Conservation (phyloP, 1,139 yeast genomes). For the Yamadazyma epiphylla region DNA sequence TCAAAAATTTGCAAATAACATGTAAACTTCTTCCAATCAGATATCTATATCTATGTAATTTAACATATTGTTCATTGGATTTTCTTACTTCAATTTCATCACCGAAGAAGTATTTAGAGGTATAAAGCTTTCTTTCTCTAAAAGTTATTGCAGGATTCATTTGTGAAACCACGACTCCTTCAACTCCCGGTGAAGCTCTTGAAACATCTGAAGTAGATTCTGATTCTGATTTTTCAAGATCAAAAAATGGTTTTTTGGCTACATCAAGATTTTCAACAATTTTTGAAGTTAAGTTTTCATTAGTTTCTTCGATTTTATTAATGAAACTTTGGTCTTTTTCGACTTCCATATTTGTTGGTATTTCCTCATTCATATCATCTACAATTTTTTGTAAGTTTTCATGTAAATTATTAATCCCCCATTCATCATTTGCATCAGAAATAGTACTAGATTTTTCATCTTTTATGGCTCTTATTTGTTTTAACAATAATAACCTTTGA, state of each 20-base stretch:
- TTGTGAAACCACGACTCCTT: conserved; percentile 40
- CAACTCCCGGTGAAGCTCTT: conserved; percentile 40
- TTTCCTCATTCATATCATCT: conserved; percentile 30
- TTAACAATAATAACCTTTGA: conserved; percentile 29
- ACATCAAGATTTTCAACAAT: not conserved
- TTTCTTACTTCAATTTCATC: conserved; percentile 46
- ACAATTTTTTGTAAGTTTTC: conserved; percentile 37
- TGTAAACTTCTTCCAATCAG: conserved; percentile 69
- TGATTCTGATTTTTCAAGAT: conserved; percentile 9
- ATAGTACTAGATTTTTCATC: conserved; percentile 19
- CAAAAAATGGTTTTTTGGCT: conserved; percentile 11
- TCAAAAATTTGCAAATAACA: conserved; percentile 48
- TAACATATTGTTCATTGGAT: conserved; percentile 49
- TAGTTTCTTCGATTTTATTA: not conserved
- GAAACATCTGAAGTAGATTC: conserved; percentile 20
- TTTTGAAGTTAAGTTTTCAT: not conserved
- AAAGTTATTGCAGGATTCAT: conserved; percentile 50
- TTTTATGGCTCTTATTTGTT: conserved; percentile 25
- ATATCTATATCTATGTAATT: conserved; percentile 60
- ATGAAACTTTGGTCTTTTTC: not conserved
- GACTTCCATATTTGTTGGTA: not conserved
- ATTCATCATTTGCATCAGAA: conserved; percentile 24
- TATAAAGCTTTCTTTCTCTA: conserved; percentile 57
- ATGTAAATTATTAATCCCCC: conserved; percentile 27
- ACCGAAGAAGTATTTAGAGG: conserved; percentile 56